These are phyloP conservation scores for Penicillium vulpinum DNA, from an alignment of 2,329 filamentous ascomycete genomes.

Conservation along the genomic window DNA sequence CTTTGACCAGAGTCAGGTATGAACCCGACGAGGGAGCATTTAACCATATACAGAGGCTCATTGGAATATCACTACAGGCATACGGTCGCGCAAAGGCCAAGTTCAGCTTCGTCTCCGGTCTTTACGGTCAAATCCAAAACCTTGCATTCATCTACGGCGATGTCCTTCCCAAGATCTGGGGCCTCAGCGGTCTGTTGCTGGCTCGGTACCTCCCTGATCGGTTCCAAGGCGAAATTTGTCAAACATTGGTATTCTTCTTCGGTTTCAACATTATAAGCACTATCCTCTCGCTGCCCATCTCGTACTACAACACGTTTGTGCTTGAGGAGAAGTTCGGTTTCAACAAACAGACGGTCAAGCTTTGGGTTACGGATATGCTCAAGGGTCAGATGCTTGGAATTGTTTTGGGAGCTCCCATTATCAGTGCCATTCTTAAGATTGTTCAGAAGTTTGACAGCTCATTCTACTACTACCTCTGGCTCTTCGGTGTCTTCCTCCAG, in stretches of 20 bases:
- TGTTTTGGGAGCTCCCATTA: constrained; percentile 79
- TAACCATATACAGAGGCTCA: not conserved
- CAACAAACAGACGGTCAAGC: constrained; percentile 91
- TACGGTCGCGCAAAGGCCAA: constrained; percentile 96
- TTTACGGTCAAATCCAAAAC: constrained; percentile 87
- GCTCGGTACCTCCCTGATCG: constrained; percentile 71
- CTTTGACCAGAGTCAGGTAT: constrained; percentile 86
- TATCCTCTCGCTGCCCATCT: constrained; percentile 73
- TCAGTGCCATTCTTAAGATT: constrained; percentile 89
- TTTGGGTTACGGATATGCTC: constrained; percentile 87
- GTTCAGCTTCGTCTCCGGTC: constrained; percentile 75
- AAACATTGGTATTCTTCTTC: constrained; percentile 90
- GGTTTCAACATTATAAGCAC: constrained; percentile 81
- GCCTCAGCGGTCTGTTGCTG: constrained; percentile 72
- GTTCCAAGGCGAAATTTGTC: constrained; percentile 89
- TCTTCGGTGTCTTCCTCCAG: constrained; percentile 86
- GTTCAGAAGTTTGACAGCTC: constrained; percentile 88
- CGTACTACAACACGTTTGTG: constrained; percentile 92
- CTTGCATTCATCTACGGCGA: constrained; percentile 87
- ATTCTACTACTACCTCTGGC: constrained; percentile 98
- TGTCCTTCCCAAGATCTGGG: constrained; percentile 87
- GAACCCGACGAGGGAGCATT: constrained; percentile 7
- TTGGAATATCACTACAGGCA: constrained; percentile 50
- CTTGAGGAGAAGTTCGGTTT: constrained; percentile 97
- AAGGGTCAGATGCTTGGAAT: constrained; percentile 84